A percentile compares a stretch with the other conserved stretches of the same genome.
Evolutionary conservation across 2,329 filamentous ascomycete genomes (phyloP).

Genomic region (Colletotrichum phormii): DNA sequence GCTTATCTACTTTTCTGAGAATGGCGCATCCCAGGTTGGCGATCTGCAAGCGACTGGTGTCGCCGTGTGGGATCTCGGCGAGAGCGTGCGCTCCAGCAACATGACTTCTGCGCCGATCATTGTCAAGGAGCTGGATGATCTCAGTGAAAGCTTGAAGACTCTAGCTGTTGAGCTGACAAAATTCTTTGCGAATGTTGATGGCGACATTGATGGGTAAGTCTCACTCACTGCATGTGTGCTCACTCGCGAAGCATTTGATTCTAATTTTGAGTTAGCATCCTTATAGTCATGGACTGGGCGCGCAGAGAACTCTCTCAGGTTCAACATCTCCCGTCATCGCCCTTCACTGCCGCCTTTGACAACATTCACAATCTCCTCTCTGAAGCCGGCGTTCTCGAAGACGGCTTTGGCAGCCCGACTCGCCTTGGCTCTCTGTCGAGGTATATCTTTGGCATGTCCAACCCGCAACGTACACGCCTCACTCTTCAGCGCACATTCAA

Average conservation of each 20-base stretch:
- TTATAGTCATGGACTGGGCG: constrained; percentile 97
- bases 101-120: constrained; percentile 92
- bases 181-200: constrained; percentile 94
- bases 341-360: constrained; percentile 79
- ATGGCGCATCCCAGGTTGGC: constrained; percentile 85
- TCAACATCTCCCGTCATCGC: constrained; percentile 69
- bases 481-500: constrained; percentile 89
- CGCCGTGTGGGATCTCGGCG: constrained; percentile 93
- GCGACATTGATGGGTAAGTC: constrained; percentile 84
- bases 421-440: constrained; percentile 76
- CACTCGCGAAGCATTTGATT: constrained; percentile 20
- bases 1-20: constrained; percentile 93
- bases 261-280: constrained; percentile 66
- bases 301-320: constrained; percentile 83
- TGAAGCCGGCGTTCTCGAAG: constrained; percentile 69
- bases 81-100: constrained; percentile 88
- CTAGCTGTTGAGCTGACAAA: constrained; percentile 87
- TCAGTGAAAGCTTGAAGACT: constrained; percentile 87
- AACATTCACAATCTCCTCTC: constrained; percentile 85
- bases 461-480: constrained; percentile 81
- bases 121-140: constrained; percentile 83
- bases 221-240: background rate
- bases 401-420: constrained; percentile 69
- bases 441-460: constrained; percentile 81
- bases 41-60: constrained; percentile 92